Base-by-base conservation (phyloP, 257 asterid genomes). In the Knoxia roxburghii region DNA sequence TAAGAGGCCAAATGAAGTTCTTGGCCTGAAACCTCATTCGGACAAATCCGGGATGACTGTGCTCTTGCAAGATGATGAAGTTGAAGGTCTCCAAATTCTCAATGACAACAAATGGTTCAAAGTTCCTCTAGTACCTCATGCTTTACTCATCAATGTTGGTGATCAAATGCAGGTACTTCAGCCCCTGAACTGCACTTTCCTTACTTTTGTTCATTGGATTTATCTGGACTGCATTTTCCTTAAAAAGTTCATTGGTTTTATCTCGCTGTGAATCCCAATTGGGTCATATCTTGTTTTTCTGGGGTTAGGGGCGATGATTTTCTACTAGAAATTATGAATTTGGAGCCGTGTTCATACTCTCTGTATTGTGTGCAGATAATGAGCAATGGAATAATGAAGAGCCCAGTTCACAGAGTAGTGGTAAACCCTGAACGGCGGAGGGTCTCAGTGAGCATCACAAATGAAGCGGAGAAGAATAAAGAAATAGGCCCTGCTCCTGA, bases 101-200 rank as follows among this genome's bases (percentile, higher is more conserved):
- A 82, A 71, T 67, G 92, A 77, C 50, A 51, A 69, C n/a, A 77
- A 76, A 45, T 88, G 92, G 95, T 82, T 46, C 69, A 68, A 59
- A 64, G 88, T 80, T 73, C 92, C 87, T 45, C 37, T 72, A 29
- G 39, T 79, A 60, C 84, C 90, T 49, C 30, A 84, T 45, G 84
- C 89, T 9, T 52, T 88, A 32, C 43, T 84, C 0, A 70, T 86
- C 45, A 78, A 78, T 27, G 33, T 71, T 26, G 93, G 93, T 3
- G 93, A 88, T 77, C 93, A 84, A 63, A 68, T 82, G 15, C 88
- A 85, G 92, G 95, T 84, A 72, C 3, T 12, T 24, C 13, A 27
- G 14, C 35, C 23, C 58, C 15, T 24, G 2, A 10, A 24, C 15
- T 14, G 7, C 17, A 27, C 14, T 24, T 54, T 54, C 12, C 15